Conservation (phyloP, 371 early-diverging fungal species). For the Sporodiniella umbellata region DNA sequence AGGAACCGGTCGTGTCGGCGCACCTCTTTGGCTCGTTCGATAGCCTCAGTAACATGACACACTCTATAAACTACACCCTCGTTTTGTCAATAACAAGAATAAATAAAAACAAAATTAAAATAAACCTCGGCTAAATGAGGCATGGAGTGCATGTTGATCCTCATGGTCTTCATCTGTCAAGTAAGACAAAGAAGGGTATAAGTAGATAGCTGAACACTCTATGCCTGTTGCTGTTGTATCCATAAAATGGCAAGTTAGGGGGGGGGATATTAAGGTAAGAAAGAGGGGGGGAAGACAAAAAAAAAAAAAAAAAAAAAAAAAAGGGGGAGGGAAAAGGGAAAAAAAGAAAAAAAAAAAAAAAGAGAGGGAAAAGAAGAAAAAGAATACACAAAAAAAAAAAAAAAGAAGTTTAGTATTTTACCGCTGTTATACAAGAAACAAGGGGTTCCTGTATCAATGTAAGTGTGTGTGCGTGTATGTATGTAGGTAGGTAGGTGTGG, state of each 20-base stretch:
- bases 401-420: background rate
- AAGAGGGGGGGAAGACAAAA: too few relatives aligned
- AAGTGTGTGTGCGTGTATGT: too few relatives aligned
- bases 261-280: too few relatives aligned
- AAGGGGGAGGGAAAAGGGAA: background rate
- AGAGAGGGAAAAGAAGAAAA: background rate
- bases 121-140: slow-evolving; percentile 32
- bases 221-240: slow-evolving; percentile 20
- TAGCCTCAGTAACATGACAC: slow-evolving; percentile 23
- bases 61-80: slow-evolving; percentile 17
- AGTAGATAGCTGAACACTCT: slow-evolving; percentile 24
- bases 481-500: background rate
- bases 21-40: slow-evolving; percentile 19
- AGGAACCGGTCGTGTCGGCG: slow-evolving; percentile 17
- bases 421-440: background rate
- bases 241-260: slow-evolving; percentile 10
- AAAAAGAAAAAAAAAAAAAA: slow-evolving; percentile 3
- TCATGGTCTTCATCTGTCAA: slow-evolving; percentile 3
- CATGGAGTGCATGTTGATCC: slow-evolving; percentile 12
- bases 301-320: too few relatives aligned
- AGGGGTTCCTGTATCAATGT: too few relatives aligned
- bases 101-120: background rate
- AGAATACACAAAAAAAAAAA: background rate
- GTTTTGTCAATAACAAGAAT: background rate
- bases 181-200: slow-evolving; percentile 6